Conservation (phyloP, 805 yeast genomes). For the Priceomyces fermenticarens region DNA sequence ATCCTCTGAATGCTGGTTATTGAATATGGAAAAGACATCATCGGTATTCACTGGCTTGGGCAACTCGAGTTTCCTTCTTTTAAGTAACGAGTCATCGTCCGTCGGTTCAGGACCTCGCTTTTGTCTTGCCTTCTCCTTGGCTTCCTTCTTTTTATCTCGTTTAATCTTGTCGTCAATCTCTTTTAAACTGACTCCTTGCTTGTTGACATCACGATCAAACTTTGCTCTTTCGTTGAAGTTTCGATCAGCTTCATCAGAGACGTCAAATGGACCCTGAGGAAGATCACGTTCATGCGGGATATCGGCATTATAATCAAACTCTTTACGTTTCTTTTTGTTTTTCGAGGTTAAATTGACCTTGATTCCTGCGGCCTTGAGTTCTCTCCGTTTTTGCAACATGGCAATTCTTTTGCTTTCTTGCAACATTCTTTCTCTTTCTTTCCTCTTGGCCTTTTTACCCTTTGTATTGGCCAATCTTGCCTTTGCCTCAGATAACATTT, state of each 20-base stretch:
- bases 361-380: conserved; percentile 76
- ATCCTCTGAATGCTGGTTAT: conserved; percentile 12
- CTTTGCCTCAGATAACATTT: conserved; percentile 92
- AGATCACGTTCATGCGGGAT: conserved; percentile 77
- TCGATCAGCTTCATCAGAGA: conserved; percentile 49
- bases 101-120: conserved; percentile 19
- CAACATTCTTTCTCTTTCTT: conserved; percentile 78
- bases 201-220: conserved; percentile 45
- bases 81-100: conserved; percentile 18
- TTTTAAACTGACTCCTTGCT: conserved; percentile 42
- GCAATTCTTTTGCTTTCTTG: conserved; percentile 78
- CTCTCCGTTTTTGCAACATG: conserved; percentile 73
- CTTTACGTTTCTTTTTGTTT: conserved; percentile 53
- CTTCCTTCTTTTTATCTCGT: conserved; percentile 26
- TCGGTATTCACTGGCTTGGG: conserved; percentile 24
- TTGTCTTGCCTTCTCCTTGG: conserved; percentile 12
- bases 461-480: conserved; percentile 89
- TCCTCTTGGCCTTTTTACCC: conserved; percentile 92
- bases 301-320: conserved; percentile 80
- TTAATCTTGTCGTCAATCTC: conserved; percentile 30
- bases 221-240: conserved; percentile 35
- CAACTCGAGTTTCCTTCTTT: conserved; percentile 24
- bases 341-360: conserved; percentile 48
- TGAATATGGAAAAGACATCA: too few species aligned
- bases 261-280: conserved; percentile 65